Evolutionary conservation across 495 filamentous ascomycete species (phyloP).

Genomic region (Aspergillus sclerotiicarbonarius): DNA sequence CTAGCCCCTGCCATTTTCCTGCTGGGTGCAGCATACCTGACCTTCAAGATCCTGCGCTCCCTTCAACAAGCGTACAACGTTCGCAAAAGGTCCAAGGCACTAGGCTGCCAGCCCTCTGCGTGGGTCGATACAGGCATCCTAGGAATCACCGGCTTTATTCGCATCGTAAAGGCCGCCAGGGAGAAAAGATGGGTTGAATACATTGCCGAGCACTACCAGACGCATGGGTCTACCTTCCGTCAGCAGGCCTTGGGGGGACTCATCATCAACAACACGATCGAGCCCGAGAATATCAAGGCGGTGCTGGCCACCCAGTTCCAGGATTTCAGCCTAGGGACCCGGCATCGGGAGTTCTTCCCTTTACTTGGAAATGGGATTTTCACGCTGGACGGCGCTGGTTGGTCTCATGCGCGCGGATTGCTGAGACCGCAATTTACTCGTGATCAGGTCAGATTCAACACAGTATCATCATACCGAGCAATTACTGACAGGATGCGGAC

Average conservation of each 20-base stretch:
- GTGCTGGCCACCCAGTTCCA: slow-evolving; percentile 79
- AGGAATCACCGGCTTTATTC: slow-evolving; percentile 33
- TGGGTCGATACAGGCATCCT: slow-evolving; percentile 22
- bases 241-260: slow-evolving; percentile 24
- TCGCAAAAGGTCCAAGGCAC: slow-evolving; percentile 32
- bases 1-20: slow-evolving; percentile 22
- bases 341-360: slow-evolving; percentile 44
- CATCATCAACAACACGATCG: slow-evolving; percentile 54
- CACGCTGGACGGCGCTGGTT: slow-evolving; percentile 64
- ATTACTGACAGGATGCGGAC: neutral
- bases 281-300: slow-evolving; percentile 86
- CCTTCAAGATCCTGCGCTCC: slow-evolving; percentile 28
- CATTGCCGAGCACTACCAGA: slow-evolving; percentile 27
- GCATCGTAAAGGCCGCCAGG: slow-evolving; percentile 28
- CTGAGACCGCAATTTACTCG: slow-evolving; percentile 53
- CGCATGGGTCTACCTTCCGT: slow-evolving; percentile 38
- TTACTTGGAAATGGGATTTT: slow-evolving; percentile 66
- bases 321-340: slow-evolving; percentile 54
- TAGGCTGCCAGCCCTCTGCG: slow-evolving; percentile 34
- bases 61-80: slow-evolving; percentile 26
- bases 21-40: slow-evolving; percentile 19
- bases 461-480: neutral
- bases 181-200: slow-evolving; percentile 37
- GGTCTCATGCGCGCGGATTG: slow-evolving; percentile 57
- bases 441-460: slow-evolving; percentile 38